These are phyloP conservation scores for Argentina anserina DNA, from an alignment of 306 rosid species.

Conservation along the genomic window DNA sequence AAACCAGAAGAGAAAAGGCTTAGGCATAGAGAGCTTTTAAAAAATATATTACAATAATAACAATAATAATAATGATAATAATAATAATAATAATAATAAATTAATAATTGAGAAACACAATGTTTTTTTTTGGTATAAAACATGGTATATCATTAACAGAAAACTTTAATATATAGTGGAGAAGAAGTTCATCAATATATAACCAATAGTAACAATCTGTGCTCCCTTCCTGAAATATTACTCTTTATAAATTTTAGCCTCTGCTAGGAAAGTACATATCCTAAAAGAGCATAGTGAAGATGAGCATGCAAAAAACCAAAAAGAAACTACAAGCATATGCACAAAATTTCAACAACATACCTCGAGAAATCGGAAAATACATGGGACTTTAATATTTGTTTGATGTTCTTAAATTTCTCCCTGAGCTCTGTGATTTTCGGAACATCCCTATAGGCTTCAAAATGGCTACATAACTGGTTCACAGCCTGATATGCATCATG, in stretches of 20 bases:
- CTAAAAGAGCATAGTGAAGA: background rate
- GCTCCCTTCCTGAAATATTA: background rate
- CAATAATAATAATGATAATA: too few relatives aligned
- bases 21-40: background rate
- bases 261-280: background rate
- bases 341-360: slow-evolving; percentile 34
- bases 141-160: background rate
- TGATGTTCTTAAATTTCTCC: slow-evolving; percentile 97
- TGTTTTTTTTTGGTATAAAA: background rate
- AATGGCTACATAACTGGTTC: slow-evolving; percentile 94
- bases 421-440: slow-evolving; percentile 95
- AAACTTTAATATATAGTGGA: background rate
- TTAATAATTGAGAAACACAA: background rate
- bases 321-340: background rate
- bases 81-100: too few relatives aligned
- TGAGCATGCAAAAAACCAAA: background rate
- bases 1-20: slow-evolving; percentile 29
- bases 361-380: slow-evolving; percentile 94
- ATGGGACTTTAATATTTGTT: slow-evolving; percentile 97
- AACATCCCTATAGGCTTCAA: slow-evolving; percentile 95
- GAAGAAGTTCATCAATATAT: background rate
- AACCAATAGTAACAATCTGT: background rate
- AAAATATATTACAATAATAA: too few relatives aligned
- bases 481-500: slow-evolving; percentile 73
- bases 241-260: background rate